Evolutionary conservation across 257 asterid species (phyloP).

Genomic region (Nicotiana knightiana): DNA sequence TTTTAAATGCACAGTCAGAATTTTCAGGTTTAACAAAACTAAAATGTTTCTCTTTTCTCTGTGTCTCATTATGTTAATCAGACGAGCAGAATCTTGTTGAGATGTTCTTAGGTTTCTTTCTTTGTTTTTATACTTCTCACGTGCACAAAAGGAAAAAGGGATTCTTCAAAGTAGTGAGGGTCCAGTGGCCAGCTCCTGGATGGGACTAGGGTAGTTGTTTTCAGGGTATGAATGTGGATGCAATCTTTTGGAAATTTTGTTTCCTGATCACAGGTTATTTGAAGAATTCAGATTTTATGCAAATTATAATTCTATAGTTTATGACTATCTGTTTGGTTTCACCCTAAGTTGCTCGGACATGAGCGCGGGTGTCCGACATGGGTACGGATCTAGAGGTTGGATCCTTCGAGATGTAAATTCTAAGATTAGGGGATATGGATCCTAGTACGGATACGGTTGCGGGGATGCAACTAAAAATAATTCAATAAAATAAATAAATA

Average conservation of each 20-base stretch:
- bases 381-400: too few relatives aligned
- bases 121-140: neutral
- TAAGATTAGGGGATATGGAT: too few relatives aligned
- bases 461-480: too few relatives aligned
- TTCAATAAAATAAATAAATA: too few relatives aligned
- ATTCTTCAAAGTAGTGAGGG: neutral
- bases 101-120: neutral
- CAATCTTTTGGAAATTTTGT: neutral
- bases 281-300: neutral
- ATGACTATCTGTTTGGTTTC: neutral
- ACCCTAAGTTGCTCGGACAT: too few relatives aligned
- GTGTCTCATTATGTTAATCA: neutral
- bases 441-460: too few relatives aligned
- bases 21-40: neutral
- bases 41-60: neutral
- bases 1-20: neutral
- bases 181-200: neutral
- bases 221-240: slow-evolving; percentile 1
- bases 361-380: too few relatives aligned
- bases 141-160: neutral
- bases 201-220: neutral
- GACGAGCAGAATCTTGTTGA: neutral
- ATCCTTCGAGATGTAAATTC: too few relatives aligned
- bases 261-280: neutral
- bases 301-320: neutral